Percentiles rank a stretch among this genome's conserved stretches.
Conservation (phyloP, 208 protist species). For the Phytomonas francai region DNA sequence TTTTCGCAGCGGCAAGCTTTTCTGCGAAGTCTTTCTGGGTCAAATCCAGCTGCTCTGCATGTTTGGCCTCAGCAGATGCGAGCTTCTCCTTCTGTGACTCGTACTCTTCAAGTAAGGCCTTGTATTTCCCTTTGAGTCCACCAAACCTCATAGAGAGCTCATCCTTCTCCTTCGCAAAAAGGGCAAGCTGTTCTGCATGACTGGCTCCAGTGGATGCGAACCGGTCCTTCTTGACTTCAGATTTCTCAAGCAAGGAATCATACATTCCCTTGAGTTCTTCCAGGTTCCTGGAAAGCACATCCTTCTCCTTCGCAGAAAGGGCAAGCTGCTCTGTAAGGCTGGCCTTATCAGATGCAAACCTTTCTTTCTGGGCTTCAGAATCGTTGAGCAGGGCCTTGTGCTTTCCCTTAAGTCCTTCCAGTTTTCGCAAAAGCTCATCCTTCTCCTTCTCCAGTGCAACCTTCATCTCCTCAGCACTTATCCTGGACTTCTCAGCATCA, state of each 20-base stretch:
- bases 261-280: not conserved
- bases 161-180: too few relatives aligned
- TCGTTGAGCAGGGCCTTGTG: constrained; percentile 4
- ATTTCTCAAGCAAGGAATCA: constrained; percentile 1
- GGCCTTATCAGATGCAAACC: not conserved
- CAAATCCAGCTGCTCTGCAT: not conserved
- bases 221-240: not conserved
- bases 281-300: not conserved
- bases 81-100: too few relatives aligned
- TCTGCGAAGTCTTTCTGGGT: not conserved
- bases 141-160: too few relatives aligned
- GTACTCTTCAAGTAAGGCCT: too few relatives aligned
- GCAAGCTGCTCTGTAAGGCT: not conserved
- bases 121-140: too few relatives aligned
- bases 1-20: too few relatives aligned
- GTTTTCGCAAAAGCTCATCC: not conserved
- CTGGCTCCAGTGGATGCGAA: not conserved
- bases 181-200: too few relatives aligned
- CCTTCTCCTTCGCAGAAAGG: not conserved
- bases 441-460: constrained; percentile 10
- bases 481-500: not conserved
- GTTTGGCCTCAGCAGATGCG: too few relatives aligned
- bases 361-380: not conserved
- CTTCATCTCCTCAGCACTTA: too few relatives aligned
- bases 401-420: not conserved